Conservation (phyloP, 139 green algal species). For the Chlamydomonas sp. region DNA sequence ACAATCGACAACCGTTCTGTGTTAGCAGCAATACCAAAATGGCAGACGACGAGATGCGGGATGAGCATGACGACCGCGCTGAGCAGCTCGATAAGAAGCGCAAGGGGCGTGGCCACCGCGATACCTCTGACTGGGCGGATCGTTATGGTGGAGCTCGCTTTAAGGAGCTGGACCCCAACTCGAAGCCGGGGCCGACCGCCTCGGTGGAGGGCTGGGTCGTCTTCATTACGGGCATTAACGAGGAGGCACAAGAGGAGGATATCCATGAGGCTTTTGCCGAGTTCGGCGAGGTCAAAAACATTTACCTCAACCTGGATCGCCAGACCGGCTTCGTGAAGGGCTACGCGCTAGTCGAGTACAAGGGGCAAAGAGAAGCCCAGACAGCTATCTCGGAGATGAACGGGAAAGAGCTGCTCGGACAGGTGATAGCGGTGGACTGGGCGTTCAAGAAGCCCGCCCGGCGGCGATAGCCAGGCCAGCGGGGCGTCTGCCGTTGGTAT, state of each 20-base stretch:
- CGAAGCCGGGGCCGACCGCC: slow-evolving; percentile 40
- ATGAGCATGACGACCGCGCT: slow-evolving; percentile 17
- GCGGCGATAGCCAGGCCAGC: neutral
- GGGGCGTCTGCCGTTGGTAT: too few relatives aligned
- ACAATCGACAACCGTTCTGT: too few relatives aligned
- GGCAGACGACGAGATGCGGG: slow-evolving; percentile 25
- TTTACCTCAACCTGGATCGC: slow-evolving; percentile 97
- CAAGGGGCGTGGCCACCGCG: slow-evolving; percentile 39
- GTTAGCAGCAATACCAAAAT: neutral
- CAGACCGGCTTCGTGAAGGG: slow-evolving; percentile 95
- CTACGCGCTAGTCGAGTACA: slow-evolving; percentile 97
- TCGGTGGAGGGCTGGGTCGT: slow-evolving; percentile 96
- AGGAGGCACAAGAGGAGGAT: slow-evolving; percentile 96
- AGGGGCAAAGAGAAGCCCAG: slow-evolving; percentile 82
- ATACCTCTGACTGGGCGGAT: slow-evolving; percentile 29
- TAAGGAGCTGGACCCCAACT: slow-evolving; percentile 41
- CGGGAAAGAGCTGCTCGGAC: slow-evolving; percentile 82
- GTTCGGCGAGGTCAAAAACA: slow-evolving; percentile 95
- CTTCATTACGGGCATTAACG: slow-evolving; percentile 92
- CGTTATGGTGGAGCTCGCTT: slow-evolving; percentile 43
- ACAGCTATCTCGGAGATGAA: slow-evolving; percentile 89
- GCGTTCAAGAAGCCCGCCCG: slow-evolving; percentile 33
- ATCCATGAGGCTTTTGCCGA: slow-evolving; percentile 93
- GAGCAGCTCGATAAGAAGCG: neutral
- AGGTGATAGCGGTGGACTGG: slow-evolving; percentile 63